A percentile compares a stretch with the other conserved stretches of the same genome.
Conservation (phyloP, 2,329 filamentous ascomycete species). For the Ascochyta lentis region DNA sequence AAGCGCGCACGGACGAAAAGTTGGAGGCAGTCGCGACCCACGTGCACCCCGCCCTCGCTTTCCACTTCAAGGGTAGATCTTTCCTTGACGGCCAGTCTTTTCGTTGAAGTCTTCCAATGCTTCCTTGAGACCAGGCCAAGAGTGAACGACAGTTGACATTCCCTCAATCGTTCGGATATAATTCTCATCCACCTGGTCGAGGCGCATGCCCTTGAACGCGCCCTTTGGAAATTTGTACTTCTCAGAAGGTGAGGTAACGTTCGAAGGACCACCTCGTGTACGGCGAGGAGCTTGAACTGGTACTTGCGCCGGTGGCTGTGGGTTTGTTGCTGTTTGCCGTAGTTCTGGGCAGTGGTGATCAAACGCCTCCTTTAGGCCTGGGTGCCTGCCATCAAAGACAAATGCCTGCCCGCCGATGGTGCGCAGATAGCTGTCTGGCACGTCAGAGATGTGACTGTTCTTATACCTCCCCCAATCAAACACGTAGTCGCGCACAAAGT, state of each 20-base stretch:
- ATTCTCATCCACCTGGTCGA: conserved; percentile 27
- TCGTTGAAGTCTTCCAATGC: conserved; percentile 29
- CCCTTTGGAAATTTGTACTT: conserved; percentile 23
- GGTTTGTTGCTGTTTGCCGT: conserved; percentile 13
- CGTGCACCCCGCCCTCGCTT: conserved; percentile 2
- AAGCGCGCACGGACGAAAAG: conserved; percentile 6
- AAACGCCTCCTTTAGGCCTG: conserved; percentile 30
- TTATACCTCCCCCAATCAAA: conserved; percentile 28
- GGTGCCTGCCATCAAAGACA: conserved; percentile 25
- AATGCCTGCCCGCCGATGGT: conserved; percentile 32
- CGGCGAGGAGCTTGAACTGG: conserved; percentile 13
- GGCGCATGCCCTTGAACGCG: conserved; percentile 17
- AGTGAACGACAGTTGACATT: conserved; percentile 23
- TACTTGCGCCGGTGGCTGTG: conserved; percentile 6
- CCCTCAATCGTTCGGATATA: conserved; percentile 30
- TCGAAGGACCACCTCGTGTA: background rate
- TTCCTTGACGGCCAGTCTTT: conserved; percentile 27
- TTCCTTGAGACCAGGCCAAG: conserved; percentile 27
- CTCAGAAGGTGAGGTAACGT: conserved; percentile 2
- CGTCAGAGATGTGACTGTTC: conserved; percentile 27
- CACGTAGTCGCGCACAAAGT: conserved; percentile 27
- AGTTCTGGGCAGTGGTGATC: conserved; percentile 32
- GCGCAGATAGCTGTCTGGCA: conserved; percentile 29
- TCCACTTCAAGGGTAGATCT: background rate
- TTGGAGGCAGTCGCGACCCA: conserved; percentile 14